These are phyloP conservation scores for Malus hybrid DNA, from an alignment of 331 rosid genomes.

Conservation along the genomic window DNA sequence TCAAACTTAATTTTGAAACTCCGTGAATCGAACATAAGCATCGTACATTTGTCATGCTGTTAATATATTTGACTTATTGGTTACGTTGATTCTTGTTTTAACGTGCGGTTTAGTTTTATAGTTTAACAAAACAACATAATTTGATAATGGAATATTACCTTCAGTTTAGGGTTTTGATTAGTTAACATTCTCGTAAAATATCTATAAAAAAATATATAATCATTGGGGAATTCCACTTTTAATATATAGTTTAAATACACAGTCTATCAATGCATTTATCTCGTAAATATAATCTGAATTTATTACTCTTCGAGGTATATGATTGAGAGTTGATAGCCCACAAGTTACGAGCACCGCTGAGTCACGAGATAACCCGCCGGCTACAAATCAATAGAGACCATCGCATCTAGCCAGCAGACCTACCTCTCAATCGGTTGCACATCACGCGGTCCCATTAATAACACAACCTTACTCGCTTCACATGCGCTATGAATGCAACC, in stretches of 20 bases:
- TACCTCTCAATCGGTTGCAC: not conserved
- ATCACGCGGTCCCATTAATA: too few relatives aligned
- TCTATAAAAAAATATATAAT: too few relatives aligned
- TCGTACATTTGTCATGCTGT: too few relatives aligned
- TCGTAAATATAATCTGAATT: not conserved
- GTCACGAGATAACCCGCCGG: not conserved
- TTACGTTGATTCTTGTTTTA: not conserved
- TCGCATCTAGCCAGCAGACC: not conserved
- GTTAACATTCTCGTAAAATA: too few relatives aligned
- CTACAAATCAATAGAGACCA: not conserved
- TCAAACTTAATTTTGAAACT: too few relatives aligned
- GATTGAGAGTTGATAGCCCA: too few relatives aligned
- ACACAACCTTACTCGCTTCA: not conserved
- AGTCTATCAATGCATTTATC: not conserved
- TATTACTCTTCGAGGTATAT: too few relatives aligned
- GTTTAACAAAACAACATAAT: too few relatives aligned
- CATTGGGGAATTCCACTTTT: too few relatives aligned
- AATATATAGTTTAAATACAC: not conserved
- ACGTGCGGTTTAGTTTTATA: not conserved
- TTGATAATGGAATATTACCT: too few relatives aligned
- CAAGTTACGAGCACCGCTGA: not conserved
- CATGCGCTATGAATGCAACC: not conserved
- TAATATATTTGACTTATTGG: too few relatives aligned
- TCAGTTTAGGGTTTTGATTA: too few relatives aligned
- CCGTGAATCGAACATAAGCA: not conserved